Evolutionary conservation across 2,329 filamentous ascomycete species (phyloP).

Genomic region (Laburnicola sp.): DNA sequence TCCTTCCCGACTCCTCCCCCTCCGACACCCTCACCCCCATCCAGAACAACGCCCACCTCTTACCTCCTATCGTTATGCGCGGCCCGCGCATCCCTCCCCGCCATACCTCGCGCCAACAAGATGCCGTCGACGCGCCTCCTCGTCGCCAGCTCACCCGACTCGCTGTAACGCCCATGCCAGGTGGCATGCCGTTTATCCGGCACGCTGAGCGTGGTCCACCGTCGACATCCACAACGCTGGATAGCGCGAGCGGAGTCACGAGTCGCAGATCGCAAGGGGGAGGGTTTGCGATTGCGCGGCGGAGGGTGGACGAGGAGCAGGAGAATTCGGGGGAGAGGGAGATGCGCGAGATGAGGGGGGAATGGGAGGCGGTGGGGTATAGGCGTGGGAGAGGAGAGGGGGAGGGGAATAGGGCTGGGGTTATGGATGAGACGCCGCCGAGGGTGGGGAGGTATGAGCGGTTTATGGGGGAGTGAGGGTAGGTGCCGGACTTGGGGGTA

Average conservation of each 20-base stretch:
- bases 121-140: not conserved
- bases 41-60: not conserved
- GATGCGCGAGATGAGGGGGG: conserved; percentile 31
- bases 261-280: conserved; percentile 14
- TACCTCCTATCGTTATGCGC: not conserved
- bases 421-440: conserved; percentile 44
- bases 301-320: conserved; percentile 34
- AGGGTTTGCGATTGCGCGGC: not conserved
- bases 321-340: conserved; percentile 39
- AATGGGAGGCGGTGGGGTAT: conserved; percentile 22
- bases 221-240: conserved; percentile 15
- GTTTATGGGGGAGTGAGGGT: not conserved
- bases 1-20: conserved; percentile 6
- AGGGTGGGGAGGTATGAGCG: conserved; percentile 41
- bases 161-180: conserved; percentile 2
- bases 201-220: conserved; percentile 8
- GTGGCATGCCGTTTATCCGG: conserved; percentile 2
- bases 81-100: conserved; percentile 13
- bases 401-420: conserved; percentile 23
- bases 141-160: not conserved
- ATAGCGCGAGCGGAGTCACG: conserved; percentile 16
- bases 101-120: conserved; percentile 9
- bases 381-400: conserved; percentile 29
- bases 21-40: conserved; percentile 10
- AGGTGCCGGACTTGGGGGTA: no score